Base-by-base conservation (phyloP, 306 rosid species). In the Quercus engelmannii region DNA sequence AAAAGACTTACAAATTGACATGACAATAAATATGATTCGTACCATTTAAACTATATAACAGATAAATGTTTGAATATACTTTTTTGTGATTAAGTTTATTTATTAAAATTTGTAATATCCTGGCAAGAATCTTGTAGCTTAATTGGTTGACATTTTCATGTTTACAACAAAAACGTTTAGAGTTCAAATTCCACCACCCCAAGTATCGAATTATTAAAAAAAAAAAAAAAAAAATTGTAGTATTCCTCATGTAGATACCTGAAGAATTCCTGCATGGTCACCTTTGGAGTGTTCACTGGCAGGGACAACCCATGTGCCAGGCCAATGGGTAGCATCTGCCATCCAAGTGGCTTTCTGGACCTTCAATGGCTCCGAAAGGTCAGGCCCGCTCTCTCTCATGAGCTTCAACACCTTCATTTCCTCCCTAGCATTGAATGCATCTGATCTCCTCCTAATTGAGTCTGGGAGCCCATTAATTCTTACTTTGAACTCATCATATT, bases 261-360 rank as follows among this genome's bases (percentile, higher is more conserved):
- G 99, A 81, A 94, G 92, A 86, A 94, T 91, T 82, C 97, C 97
- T 3, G 97, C 93, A 79, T 94, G 97, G 73, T 94, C 99, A 28
- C 92, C 85, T 62, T 81, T 88, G 20, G 95, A 81, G 89, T 92
- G 89, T 51, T 91, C 91, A 23, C 49, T 25, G 0, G 89, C 15
- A 38, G 86, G 62, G 74, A 83, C 59, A 15, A 76, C 57, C 91
- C 89, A 88, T 82, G 94, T 88, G 4, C 97, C 99, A 4, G 99
- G 99, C 99, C 97, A 94, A 43, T 93, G 97, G 68, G 94, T 89
- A 69, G 95, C 97, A 84, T 92, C 99, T 15, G 96, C 95, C 97
- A 92, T 94, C 72, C 72, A 88, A 17, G 88, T 88, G 0, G 91
- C 91, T 69, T 83, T 88, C 14, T 73, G 80, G 67, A 79, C 85